phyloP scores from a whole-genome alignment of 1,284 basidiomycete species.

The Neotropicomus parvogracilis region DNA sequence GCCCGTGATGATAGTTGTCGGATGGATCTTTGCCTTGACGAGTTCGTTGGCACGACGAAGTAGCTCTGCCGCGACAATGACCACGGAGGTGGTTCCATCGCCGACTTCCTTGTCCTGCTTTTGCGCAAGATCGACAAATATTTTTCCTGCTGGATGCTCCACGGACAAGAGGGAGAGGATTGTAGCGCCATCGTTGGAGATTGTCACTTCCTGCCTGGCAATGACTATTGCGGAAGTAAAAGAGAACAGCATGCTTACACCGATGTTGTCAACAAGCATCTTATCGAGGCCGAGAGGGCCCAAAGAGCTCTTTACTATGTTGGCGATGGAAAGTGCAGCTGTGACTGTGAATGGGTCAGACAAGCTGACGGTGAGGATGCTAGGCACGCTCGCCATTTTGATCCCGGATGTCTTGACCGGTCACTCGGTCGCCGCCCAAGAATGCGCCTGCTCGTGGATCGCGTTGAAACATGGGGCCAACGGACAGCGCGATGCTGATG shows the following conservation, averaged over 20 bases:
- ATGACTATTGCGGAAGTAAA: slow-evolving; percentile 7
- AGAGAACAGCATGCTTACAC: slow-evolving; percentile 50
- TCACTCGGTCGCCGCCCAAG: slow-evolving; percentile 89
- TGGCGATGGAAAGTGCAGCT: slow-evolving; percentile 95
- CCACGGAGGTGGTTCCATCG: slow-evolving; percentile 98
- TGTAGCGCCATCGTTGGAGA: slow-evolving; percentile 99
- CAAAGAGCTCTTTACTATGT: slow-evolving; percentile 95
- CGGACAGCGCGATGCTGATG: background rate
- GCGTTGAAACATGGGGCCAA: slow-evolving; percentile 70
- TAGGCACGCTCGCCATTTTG: slow-evolving; percentile 72
- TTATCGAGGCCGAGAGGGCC: slow-evolving; percentile 96
- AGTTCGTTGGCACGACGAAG: slow-evolving; percentile 95
- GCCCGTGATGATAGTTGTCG: slow-evolving; percentile 98
- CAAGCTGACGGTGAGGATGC: background rate
- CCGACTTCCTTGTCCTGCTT: slow-evolving; percentile 99
- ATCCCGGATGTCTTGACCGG: slow-evolving; percentile 94
- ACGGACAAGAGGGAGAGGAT: slow-evolving; percentile 92
- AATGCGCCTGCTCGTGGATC: slow-evolving; percentile 87
- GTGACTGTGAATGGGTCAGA: slow-evolving; percentile 59
- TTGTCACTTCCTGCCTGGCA: slow-evolving; percentile 84
- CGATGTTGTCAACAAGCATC: slow-evolving; percentile 99
- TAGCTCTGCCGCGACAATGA: slow-evolving; percentile 95
- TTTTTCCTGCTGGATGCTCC: slow-evolving; percentile 91
- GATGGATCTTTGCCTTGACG: slow-evolving; percentile 98
- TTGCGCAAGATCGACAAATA: slow-evolving; percentile 97